Evolutionary conservation across 345 rosid species (phyloP).

Genomic region (Ceriops decandra): DNA sequence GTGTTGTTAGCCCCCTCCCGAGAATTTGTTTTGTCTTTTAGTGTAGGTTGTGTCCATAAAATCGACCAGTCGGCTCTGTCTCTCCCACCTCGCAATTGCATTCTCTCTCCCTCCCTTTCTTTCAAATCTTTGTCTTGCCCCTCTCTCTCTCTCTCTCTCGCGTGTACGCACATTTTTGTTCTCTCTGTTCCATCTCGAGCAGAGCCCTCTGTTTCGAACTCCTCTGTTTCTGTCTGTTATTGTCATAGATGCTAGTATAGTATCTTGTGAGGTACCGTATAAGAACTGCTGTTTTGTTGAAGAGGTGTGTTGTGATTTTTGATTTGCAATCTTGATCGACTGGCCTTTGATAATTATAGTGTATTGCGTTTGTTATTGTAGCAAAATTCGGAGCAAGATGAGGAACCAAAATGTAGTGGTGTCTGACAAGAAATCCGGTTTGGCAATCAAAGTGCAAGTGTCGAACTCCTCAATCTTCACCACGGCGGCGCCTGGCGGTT

Average conservation of each 20-base stretch:
- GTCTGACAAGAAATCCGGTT: constrained; percentile 38
- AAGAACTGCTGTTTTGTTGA: background rate
- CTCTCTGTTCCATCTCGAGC: background rate
- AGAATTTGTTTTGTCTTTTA: background rate
- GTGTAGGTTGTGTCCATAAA: constrained; percentile 15
- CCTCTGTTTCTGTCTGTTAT: background rate
- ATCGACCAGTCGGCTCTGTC: background rate
- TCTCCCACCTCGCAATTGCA: constrained; percentile 1
- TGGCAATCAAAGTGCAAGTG: constrained; percentile 33
- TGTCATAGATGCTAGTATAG: background rate
- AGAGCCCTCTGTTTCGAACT: constrained; percentile 10
- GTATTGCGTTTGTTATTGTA: background rate
- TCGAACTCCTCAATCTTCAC: constrained; percentile 42
- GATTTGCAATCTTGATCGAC: background rate
- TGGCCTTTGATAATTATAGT: background rate
- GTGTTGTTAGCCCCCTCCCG: background rate
- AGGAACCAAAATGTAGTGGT: constrained; percentile 58
- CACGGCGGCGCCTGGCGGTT: constrained; percentile 36
- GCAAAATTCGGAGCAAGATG: constrained; percentile 31
- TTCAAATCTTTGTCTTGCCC: background rate
- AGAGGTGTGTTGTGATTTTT: background rate
- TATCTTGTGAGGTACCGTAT: constrained; percentile 1
- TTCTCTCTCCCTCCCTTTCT: background rate
- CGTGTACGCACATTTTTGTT: too few relatives aligned
- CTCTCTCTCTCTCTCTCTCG: background rate